Percentiles rank a stretch among this genome's conserved stretches.
Conservation (phyloP, 495 filamentous ascomycete species). For the Lichina pygmaea region DNA sequence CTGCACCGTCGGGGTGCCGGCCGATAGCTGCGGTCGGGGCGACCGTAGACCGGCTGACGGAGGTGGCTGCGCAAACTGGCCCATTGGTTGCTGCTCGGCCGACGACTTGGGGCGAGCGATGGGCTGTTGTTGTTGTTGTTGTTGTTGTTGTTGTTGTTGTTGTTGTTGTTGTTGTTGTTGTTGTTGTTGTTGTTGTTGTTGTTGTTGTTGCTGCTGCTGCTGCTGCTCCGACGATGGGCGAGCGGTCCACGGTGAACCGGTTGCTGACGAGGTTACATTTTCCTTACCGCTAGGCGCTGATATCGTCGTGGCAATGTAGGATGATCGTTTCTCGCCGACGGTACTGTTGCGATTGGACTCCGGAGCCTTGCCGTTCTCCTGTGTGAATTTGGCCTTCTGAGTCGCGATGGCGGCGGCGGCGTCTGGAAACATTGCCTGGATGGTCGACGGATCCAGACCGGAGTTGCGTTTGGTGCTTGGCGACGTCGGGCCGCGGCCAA, state of each 20-base stretch:
- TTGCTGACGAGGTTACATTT: conserved; percentile 18
- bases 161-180: conserved; percentile 6
- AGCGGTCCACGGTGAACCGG: conserved; percentile 53
- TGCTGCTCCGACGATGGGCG: conserved; percentile 11
- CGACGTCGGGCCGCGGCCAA: conserved; percentile 54
- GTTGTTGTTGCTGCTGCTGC: neutral
- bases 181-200: conserved; percentile 10
- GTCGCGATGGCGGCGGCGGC: conserved; percentile 91
- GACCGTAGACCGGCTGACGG: conserved; percentile 61
- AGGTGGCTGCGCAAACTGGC: conserved; percentile 75
- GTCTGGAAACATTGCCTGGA: conserved; percentile 97
- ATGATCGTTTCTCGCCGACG: conserved; percentile 53
- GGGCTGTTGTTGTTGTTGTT: conserved; percentile 14
- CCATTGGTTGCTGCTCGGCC: conserved; percentile 75
- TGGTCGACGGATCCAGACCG: conserved; percentile 70
- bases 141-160: conserved; percentile 6
- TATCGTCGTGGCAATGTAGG: conserved; percentile 53
- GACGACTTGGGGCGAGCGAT: conserved; percentile 69
- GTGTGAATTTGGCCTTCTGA: conserved; percentile 89
- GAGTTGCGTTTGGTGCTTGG: conserved; percentile 70
- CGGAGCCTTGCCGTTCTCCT: conserved; percentile 73
- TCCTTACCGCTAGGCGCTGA: conserved; percentile 24
- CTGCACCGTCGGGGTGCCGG: conserved; percentile 45
- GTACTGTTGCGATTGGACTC: conserved; percentile 84
- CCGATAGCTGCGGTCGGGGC: conserved; percentile 36